Conservation (phyloP, 2,329 filamentous ascomycete species). For the Alternaria arbusti region DNA sequence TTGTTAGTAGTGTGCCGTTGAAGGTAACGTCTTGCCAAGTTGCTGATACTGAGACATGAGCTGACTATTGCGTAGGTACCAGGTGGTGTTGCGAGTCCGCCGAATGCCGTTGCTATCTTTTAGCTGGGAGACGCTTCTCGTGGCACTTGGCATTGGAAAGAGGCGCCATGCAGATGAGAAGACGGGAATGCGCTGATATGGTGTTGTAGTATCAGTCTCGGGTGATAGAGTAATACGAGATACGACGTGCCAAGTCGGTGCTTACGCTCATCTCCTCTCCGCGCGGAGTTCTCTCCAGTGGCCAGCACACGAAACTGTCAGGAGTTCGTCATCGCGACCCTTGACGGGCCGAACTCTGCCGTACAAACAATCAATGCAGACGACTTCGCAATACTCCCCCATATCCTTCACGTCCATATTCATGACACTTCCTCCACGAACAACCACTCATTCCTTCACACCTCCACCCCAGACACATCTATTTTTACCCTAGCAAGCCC, state of each 20-base stretch:
- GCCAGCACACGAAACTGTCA: neutral
- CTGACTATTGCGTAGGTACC: slow-evolving; percentile 49
- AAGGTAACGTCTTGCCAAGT: slow-evolving; percentile 49
- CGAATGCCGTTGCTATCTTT: slow-evolving; percentile 48
- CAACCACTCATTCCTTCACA: neutral
- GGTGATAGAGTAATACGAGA: neutral
- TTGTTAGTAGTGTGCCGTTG: slow-evolving; percentile 66
- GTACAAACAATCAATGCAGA: neutral
- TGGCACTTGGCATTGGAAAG: neutral
- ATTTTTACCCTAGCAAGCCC: neutral
- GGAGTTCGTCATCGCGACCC: neutral
- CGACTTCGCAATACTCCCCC: neutral
- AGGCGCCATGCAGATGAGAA: neutral
- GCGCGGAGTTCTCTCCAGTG: neutral
- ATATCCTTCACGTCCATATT: neutral
- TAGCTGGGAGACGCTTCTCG: slow-evolving; percentile 6
- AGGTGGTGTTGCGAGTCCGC: slow-evolving; percentile 51
- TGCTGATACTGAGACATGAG: neutral
- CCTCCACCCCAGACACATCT: neutral
- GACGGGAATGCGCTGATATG: neutral
- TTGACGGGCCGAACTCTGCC: neutral
- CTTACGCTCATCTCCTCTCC: neutral
- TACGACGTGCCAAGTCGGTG: neutral
- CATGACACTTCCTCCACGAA: neutral
- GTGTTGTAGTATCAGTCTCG: neutral